These are phyloP conservation scores for Candida insectalens DNA, from an alignment of 805 yeast genomes.

Conservation along the genomic window DNA sequence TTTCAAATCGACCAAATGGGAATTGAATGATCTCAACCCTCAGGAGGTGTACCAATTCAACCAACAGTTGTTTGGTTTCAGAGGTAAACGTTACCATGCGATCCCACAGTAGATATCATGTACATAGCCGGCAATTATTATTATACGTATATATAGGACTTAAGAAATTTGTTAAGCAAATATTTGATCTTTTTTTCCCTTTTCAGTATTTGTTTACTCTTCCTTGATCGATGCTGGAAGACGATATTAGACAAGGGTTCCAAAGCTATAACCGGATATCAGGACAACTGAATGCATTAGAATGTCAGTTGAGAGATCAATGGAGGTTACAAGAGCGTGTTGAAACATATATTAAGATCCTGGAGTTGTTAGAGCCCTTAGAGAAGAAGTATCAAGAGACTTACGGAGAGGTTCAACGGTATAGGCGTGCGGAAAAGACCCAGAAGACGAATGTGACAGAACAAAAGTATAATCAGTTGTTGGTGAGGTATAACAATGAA, in stretches of 20 bases:
- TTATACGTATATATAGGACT: not conserved
- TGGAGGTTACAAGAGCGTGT: not conserved
- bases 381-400: constrained; percentile 1
- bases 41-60: constrained; percentile 91
- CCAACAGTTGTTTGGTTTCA: constrained; percentile 79
- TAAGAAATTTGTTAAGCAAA: too few relatives aligned
- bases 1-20: constrained; percentile 88
- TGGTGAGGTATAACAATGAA: constrained; percentile 3
- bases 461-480: constrained; percentile 2
- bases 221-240: too few relatives aligned
- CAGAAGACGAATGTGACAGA: not conserved
- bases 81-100: constrained; percentile 97
- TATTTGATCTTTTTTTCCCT: not conserved
- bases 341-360: not conserved
- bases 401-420: not conserved
- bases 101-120: constrained; percentile 26
- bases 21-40: constrained; percentile 84
- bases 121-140: not conserved
- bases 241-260: too few relatives aligned
- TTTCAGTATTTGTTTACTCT: not conserved
- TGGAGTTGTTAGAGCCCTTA: not conserved
- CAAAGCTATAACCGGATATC: too few relatives aligned
- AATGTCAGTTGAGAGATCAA: not conserved
- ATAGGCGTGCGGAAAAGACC: not conserved
- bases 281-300: not conserved